Evolutionary conservation across 225 moss, liverwort and hornwort genomes (phyloP).

Genomic region (Physcomitrium patens): DNA sequence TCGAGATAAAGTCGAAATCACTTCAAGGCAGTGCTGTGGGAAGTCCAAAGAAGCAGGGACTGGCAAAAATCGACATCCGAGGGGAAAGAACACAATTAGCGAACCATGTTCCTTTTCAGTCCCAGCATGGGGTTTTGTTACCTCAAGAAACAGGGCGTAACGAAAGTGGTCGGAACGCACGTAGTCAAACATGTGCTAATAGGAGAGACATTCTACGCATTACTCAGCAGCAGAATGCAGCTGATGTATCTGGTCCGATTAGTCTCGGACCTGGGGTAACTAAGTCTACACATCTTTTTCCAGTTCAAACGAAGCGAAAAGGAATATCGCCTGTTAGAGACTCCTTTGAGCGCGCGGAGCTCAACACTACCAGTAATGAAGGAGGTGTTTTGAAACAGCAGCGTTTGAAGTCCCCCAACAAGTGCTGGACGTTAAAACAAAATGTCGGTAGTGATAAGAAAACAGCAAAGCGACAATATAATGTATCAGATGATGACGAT

Average conservation of each 20-base stretch:
- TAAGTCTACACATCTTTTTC: constrained; percentile 33
- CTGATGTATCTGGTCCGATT: constrained; percentile 26
- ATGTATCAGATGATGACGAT: constrained; percentile 30
- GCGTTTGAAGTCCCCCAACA: constrained; percentile 42
- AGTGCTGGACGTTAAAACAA: constrained; percentile 34
- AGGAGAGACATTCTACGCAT: constrained; percentile 15
- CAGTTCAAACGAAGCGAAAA: constrained; percentile 31
- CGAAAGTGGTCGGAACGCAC: constrained; percentile 27
- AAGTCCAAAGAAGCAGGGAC: constrained; percentile 29
- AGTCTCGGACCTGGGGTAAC: constrained; percentile 26
- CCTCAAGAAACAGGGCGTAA: constrained; percentile 27
- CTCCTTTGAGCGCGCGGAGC: constrained; percentile 32
- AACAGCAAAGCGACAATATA: constrained; percentile 36
- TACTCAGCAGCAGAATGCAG: constrained; percentile 23
- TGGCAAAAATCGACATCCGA: constrained; percentile 33
- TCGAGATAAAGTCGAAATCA: constrained; percentile 34
- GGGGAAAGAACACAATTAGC: constrained; percentile 39
- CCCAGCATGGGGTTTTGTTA: constrained; percentile 25
- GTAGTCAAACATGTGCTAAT: constrained; percentile 34
- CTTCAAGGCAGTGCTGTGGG: constrained; percentile 40
- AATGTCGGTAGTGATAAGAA: constrained; percentile 37
- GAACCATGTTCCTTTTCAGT: constrained; percentile 32
- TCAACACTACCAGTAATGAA: constrained; percentile 23
- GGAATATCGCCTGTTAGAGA: constrained; percentile 26
- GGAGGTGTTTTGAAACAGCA: constrained; percentile 38